A percentile compares a stretch with the other conserved stretches of the same genome.
phyloP scores from a whole-genome alignment of 2,329 filamentous ascomycete species.

The Colletotrichum scovillei region DNA sequence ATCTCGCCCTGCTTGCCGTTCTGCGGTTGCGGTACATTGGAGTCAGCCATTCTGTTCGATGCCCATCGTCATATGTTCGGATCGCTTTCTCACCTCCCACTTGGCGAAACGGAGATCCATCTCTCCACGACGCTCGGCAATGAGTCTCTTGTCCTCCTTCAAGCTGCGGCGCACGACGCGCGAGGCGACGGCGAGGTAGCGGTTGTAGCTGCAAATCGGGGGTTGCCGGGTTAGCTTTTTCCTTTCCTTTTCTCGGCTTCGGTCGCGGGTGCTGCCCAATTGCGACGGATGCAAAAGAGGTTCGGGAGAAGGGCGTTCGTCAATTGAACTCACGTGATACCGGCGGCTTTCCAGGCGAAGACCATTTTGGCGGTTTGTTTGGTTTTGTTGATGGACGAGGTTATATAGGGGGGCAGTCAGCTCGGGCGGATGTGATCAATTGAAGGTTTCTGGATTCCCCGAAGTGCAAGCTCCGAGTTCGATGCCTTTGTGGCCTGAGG shows the following conservation, averaged over 20 bases:
- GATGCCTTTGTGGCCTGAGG: conserved; percentile 37
- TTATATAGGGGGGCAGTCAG: conserved; percentile 36
- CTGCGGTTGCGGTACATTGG: conserved; percentile 63
- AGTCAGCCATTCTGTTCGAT: conserved; percentile 27
- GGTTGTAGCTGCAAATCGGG: conserved; percentile 86
- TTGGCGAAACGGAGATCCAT: conserved; percentile 91
- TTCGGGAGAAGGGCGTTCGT: not conserved
- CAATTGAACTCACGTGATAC: conserved; percentile 83
- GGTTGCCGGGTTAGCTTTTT: conserved; percentile 48
- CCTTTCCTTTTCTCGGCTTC: conserved; percentile 3
- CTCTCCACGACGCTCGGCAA: conserved; percentile 89
- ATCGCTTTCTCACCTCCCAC: conserved; percentile 82
- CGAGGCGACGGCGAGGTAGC: conserved; percentile 95
- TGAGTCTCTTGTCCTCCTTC: conserved; percentile 92
- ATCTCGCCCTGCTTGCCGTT: conserved; percentile 95
- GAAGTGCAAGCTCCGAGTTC: conserved; percentile 38
- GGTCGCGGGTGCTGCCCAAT: not conserved
- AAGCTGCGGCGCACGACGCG: conserved; percentile 95
- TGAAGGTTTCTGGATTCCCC: conserved; percentile 41
- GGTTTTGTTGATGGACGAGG: conserved; percentile 45
- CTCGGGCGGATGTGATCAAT: conserved; percentile 47
- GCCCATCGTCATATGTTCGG: not conserved
- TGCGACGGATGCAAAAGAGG: not conserved
- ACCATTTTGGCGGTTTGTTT: conserved; percentile 77
- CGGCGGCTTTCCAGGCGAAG: conserved; percentile 98